Percentiles rank a stretch among this genome's conserved stretches.
Conservation (phyloP, 2,329 filamentous ascomycete genomes). For the Leptoxyphium fumago region DNA sequence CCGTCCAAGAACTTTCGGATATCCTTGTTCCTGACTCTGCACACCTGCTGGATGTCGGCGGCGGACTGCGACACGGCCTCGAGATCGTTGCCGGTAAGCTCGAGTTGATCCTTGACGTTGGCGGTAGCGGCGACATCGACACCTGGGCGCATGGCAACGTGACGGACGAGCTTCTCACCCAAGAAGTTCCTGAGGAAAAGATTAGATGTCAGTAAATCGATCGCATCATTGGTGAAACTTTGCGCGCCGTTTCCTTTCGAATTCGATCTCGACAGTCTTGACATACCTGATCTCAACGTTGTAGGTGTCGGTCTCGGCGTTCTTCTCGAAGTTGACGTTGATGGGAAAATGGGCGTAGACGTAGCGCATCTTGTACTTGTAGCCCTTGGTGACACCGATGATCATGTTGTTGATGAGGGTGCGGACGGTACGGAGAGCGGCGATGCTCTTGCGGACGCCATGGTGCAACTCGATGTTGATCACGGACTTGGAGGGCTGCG, state of each 20-base stretch:
- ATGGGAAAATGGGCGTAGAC: constrained; percentile 99
- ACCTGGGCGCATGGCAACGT: constrained; percentile 74
- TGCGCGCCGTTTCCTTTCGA: background rate
- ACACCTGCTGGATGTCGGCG: constrained; percentile 99
- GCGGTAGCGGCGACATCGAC: constrained; percentile 83
- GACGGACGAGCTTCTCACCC: constrained; percentile 97
- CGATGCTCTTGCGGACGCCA: constrained; percentile 93
- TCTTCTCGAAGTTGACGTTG: constrained; percentile 99
- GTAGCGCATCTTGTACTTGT: constrained; percentile 99
- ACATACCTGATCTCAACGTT: constrained; percentile 95
- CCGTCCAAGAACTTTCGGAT: constrained; percentile 99
- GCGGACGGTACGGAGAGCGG: constrained; percentile 93
- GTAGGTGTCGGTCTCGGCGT: constrained; percentile 69
- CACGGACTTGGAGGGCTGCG: constrained; percentile 65
- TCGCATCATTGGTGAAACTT: background rate
- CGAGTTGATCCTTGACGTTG: constrained; percentile 94
- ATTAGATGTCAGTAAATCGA: constrained; percentile 4
- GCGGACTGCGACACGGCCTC: constrained; percentile 96
- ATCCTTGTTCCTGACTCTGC: constrained; percentile 99
- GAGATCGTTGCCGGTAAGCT: constrained; percentile 84
- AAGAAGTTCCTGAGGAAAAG: constrained; percentile 68
- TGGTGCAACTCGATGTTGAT: constrained; percentile 99
- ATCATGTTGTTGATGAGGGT: constrained; percentile 98
- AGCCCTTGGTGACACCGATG: constrained; percentile 95
- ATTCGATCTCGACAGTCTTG: constrained; percentile 1